Evolutionary conservation across 2,329 filamentous ascomycete species (phyloP), one percentile per base, ranked within the genome.

Genomic region (Aspergillus amoenus): DNA sequence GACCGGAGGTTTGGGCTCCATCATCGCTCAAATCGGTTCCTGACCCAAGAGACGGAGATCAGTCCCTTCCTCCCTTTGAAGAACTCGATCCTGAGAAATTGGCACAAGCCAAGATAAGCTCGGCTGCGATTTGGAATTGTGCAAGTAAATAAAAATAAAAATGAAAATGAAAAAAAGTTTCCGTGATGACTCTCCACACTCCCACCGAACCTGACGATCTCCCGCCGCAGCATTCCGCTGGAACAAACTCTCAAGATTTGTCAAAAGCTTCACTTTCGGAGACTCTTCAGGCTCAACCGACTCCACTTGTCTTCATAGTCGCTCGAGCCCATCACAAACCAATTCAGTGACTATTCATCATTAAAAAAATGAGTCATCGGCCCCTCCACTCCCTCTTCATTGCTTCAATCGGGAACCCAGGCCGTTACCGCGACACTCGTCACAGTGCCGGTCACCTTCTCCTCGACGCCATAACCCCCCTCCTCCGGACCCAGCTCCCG

Each of bases 391-490:
- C 68, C 40, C 85, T 96, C 65, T 84, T 97, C 56, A 81, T 97
- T 67, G 84, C 92, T 77, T 94, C 91, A 61, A 83, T 99, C 61
- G 94, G 94, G 64, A 97, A 97, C 67, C 91, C 90, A 6, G 80
- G 83, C 6, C 71, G 76, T 21, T 93, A 93, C 74, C 83, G 84
- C 63, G 82, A 88, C 61, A 95, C 90, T 18, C 86, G 93, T 7
- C 94, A 97, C 76, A 93, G 88, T 22, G 91, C 92, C 13, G 94
- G 93, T 11, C 93, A 97, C 77, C 84, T 86, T 55, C 84, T 91
- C 45, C 84, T 96, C 63, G 79, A 83, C 53, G 79, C 82, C 2
- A 76, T 93, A 8, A 79, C 81, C 18, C 78, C 76, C 15, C 71
- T 76, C 24, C 76, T 88, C 15, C 66, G 64, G 63, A 72, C 67